Conservation (phyloP, 2,329 filamentous ascomycete genomes). For the Sordariomycetes sp. region DNA sequence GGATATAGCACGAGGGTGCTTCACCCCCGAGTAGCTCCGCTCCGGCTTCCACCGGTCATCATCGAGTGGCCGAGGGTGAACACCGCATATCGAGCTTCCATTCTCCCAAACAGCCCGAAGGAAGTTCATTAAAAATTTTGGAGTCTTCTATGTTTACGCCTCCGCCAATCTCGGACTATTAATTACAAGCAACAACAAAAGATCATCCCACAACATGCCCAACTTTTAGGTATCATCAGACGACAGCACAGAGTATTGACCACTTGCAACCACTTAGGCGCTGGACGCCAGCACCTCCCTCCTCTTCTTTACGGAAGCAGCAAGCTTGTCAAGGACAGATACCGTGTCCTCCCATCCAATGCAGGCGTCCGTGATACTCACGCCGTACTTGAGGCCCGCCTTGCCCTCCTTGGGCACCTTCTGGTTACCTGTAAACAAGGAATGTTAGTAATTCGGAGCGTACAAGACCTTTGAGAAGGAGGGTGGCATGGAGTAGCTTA, state of each 20-base stretch:
- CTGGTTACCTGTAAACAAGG: slow-evolving; percentile 36
- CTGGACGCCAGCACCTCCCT: slow-evolving; percentile 28
- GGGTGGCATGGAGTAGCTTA: not conserved
- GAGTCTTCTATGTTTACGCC: not conserved
- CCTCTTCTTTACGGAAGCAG: slow-evolving; percentile 65
- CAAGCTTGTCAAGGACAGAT: slow-evolving; percentile 61
- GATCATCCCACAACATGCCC: not conserved
- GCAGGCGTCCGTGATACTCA: slow-evolving; percentile 93
- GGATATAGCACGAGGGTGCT: too few relatives aligned
- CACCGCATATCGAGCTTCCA: not conserved
- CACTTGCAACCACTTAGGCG: not conserved
- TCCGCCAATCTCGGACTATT: not conserved
- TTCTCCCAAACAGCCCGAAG: not conserved
- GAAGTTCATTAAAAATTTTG: not conserved
- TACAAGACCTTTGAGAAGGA: not conserved
- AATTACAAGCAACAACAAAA: not conserved
- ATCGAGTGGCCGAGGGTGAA: not conserved
- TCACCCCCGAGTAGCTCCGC: too few relatives aligned
- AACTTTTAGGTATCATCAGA: not conserved
- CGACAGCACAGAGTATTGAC: not conserved
- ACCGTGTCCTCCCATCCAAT: slow-evolving; percentile 91
- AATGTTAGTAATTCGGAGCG: not conserved
- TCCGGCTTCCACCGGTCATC: not conserved
- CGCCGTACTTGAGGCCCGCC: slow-evolving; percentile 66
- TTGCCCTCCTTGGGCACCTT: slow-evolving; percentile 81